phyloP scores from a whole-genome alignment of 441 rosid species.

The Manihot esculenta region DNA sequence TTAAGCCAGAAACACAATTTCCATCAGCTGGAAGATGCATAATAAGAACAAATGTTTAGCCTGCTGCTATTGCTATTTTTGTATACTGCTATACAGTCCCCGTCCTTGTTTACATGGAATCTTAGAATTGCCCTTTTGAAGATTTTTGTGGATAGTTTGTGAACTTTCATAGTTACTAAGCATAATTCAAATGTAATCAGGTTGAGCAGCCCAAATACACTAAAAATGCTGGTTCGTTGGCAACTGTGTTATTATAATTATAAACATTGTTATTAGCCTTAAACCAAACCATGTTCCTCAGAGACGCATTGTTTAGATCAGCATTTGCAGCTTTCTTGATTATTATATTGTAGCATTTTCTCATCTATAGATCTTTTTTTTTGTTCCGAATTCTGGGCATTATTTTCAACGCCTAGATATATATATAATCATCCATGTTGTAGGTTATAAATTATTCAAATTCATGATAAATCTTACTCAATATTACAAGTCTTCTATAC shows the following conservation, averaged over 20 bases:
- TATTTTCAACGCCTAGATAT: no score
- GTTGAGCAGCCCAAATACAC: not conserved
- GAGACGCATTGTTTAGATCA: not conserved
- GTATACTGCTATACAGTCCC: not conserved
- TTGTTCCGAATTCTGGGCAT: no score
- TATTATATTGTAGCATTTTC: no score
- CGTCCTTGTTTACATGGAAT: slow-evolving; percentile 14
- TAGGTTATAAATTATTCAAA: no score
- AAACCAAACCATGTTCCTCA: not conserved
- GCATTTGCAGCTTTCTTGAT: not conserved
- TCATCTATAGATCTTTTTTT: no score
- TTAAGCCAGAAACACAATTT: not conserved
- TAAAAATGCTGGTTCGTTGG: not conserved
- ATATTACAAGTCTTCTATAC: no score
- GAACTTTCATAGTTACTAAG: not conserved
- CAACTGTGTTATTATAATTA: not conserved
- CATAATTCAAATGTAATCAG: not conserved
- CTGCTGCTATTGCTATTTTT: not conserved
- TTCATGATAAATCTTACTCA: no score
- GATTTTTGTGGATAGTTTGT: slow-evolving; percentile 17
- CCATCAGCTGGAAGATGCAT: slow-evolving; percentile 2
- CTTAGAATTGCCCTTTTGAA: not conserved
- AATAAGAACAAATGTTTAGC: slow-evolving; percentile 11
- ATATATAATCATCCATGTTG: no score
- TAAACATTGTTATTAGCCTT: not conserved